Conservation (phyloP, 148 eudicot genomes). For the Euryodendron excelsum region DNA sequence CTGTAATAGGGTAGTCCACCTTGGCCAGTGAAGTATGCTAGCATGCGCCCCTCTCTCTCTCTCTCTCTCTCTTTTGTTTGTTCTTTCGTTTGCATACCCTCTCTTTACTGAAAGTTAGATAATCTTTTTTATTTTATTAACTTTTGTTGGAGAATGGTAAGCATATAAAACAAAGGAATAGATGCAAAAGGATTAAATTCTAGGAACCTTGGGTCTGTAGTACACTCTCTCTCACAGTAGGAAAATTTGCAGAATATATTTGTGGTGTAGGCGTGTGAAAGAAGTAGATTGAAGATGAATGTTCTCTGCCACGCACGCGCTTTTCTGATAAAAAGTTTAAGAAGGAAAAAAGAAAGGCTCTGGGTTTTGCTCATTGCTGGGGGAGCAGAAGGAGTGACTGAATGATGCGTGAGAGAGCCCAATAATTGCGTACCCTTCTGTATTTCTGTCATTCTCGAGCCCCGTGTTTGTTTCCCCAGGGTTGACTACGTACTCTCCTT, state of each 20-base stretch:
- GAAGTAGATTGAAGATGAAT: too few species aligned
- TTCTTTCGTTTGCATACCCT: background rate
- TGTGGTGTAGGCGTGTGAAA: too few species aligned
- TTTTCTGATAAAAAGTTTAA: too few species aligned
- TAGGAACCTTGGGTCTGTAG: background rate
- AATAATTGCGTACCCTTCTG: background rate
- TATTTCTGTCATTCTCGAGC: slow-evolving; percentile 25
- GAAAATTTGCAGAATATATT: background rate
- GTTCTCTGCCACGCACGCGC: too few species aligned
- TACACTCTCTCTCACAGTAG: too few species aligned
- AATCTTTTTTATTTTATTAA: too few species aligned
- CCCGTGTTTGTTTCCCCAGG: slow-evolving; percentile 24
- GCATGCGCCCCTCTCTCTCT: background rate
- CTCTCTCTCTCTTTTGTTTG: too few species aligned
- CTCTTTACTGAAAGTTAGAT: background rate
- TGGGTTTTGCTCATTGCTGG: too few species aligned
- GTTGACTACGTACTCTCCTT: slow-evolving; percentile 2
- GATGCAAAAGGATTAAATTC: background rate
- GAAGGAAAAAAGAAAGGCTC: too few species aligned
- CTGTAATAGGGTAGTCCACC: background rate
- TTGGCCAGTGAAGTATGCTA: background rate
- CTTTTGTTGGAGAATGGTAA: too few species aligned
- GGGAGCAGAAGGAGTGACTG: background rate
- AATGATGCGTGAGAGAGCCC: slow-evolving; percentile 8
- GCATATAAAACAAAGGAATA: background rate